Evolutionary conservation across 2,329 filamentous ascomycete species (phyloP).

Genomic region (Sporothrix sp.): DNA sequence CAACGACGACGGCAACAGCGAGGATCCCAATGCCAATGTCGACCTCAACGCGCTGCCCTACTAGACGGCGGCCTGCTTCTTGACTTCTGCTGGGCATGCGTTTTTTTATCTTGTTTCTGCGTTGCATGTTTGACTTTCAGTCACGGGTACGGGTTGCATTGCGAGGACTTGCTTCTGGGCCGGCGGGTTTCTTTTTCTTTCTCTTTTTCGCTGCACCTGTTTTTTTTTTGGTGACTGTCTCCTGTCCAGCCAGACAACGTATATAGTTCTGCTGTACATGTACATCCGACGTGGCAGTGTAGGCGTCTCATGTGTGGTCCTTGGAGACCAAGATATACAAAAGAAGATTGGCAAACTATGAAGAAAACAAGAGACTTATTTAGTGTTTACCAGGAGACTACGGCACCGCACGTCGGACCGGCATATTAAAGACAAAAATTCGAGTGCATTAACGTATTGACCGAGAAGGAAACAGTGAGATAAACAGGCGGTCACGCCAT

Average conservation of each 20-base stretch:
- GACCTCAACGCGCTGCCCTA: slow-evolving; percentile 18
- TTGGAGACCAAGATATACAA: not conserved
- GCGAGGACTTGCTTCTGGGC: not conserved
- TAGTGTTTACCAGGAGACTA: too few relatives aligned
- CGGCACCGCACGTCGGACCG: too few relatives aligned
- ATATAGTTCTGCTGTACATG: too few relatives aligned
- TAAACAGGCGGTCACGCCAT: not conserved
- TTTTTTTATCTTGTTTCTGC: not conserved
- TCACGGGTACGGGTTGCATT: not conserved
- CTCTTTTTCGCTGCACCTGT: not conserved
- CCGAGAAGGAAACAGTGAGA: not conserved
- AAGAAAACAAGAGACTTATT: not conserved
- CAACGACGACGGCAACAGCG: slow-evolving; percentile 6
- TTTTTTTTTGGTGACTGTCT: not conserved
- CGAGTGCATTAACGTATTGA: too few relatives aligned
- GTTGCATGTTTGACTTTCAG: not conserved
- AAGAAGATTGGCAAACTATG: not conserved
- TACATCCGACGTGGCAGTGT: too few relatives aligned
- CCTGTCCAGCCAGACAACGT: too few relatives aligned
- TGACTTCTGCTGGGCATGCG: not conserved
- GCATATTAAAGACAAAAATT: too few relatives aligned
- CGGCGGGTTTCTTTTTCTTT: not conserved
- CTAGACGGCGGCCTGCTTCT: not conserved
- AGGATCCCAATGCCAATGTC: slow-evolving; percentile 15
- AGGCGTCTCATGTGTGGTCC: not conserved